Evolutionary conservation across 1,284 basidiomycete genomes (phyloP), one percentile per base, ranked within the genome.

Genomic region (Moesziomyces sp.): DNA sequence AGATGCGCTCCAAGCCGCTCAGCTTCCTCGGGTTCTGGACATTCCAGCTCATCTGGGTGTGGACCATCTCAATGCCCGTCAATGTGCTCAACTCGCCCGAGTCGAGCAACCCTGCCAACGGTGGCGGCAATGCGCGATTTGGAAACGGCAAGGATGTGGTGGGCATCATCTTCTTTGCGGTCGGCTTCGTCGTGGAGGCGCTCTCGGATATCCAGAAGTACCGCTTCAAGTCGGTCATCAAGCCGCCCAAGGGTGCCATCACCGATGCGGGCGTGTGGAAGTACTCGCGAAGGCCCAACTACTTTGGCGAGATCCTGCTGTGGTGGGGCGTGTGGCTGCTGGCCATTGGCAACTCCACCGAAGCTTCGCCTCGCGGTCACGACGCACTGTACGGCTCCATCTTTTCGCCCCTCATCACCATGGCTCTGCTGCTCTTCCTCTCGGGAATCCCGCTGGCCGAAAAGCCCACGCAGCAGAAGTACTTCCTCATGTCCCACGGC

Each of bases 381-480:
- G 63, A 69, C 16, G 76, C 74, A 1, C 75, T 75, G 14, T 74
- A 77, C 34, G 80, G 60, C 26, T 73, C 76, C 19, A 69, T 80
- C 58, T 70, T 82, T 40, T 81, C 79, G 38, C 80, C 80, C 0
- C 52, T 81, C 57, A 77, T 82, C 70, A 82, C 80, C 57, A 77
- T 80, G 59, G 50, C 72, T 18, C 67, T 81, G 18, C 53, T 58
- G 48, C 56, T 66, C 89, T 42, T 84, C 91, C 19, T 87, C 3
- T 91, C 90, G 3, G 91, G 91, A 3, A 80, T 92, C 18, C 91
- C 91, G 0, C 89, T 89, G 0, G 90, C 90, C 1, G 90, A 92
- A 81, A 91, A 91, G 82, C 90, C 90, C 0, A 87, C 88, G 21
- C 90, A 90, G 5, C 87, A 89, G 77, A 88, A 87, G 72, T 91